Evolutionary conservation across 2,329 filamentous ascomycete species (phyloP).

Genomic region (Ascochyta viciae-villosae): DNA sequence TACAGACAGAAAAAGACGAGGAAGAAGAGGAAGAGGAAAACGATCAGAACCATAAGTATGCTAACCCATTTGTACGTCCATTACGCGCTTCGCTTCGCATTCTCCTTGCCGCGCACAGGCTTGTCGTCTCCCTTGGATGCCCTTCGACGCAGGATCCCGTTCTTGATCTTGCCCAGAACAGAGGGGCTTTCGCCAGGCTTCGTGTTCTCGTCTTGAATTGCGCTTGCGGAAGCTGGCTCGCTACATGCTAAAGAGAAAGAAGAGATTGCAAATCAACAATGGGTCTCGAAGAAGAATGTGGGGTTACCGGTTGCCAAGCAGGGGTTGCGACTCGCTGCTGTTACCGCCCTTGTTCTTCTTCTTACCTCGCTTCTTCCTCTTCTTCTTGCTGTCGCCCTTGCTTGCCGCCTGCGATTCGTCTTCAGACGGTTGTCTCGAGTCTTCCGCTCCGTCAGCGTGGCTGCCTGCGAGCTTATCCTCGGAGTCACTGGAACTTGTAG

Average conservation of each 20-base stretch:
- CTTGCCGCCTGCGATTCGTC: conserved; percentile 30
- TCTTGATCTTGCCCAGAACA: not conserved
- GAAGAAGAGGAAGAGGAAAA: not conserved
- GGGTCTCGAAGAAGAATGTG: conserved; percentile 6
- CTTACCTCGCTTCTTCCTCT: conserved; percentile 43
- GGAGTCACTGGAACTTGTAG: conserved; percentile 63
- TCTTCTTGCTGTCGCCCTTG: conserved; percentile 48
- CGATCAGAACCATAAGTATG: not conserved
- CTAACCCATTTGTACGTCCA: conserved; percentile 1
- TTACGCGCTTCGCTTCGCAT: not conserved
- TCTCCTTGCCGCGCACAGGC: not conserved
- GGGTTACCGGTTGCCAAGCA: conserved; percentile 33
- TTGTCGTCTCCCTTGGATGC: not conserved
- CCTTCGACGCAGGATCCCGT: not conserved
- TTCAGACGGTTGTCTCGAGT: conserved; percentile 27
- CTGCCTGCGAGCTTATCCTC: conserved; percentile 32
- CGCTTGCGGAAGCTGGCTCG: not conserved
- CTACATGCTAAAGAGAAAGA: not conserved
- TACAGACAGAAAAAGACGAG: conserved; percentile 1
- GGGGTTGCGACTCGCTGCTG: conserved; percentile 40
- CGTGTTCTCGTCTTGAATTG: not conserved
- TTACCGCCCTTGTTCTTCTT: conserved; percentile 47
- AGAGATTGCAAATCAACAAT: conserved; percentile 1
- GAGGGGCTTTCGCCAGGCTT: not conserved
- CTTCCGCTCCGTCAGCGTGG: conserved; percentile 33